These are phyloP conservation scores for Aureobasidium sp. DNA, from an alignment of 2,329 filamentous ascomycete genomes.

Conservation along the genomic window DNA sequence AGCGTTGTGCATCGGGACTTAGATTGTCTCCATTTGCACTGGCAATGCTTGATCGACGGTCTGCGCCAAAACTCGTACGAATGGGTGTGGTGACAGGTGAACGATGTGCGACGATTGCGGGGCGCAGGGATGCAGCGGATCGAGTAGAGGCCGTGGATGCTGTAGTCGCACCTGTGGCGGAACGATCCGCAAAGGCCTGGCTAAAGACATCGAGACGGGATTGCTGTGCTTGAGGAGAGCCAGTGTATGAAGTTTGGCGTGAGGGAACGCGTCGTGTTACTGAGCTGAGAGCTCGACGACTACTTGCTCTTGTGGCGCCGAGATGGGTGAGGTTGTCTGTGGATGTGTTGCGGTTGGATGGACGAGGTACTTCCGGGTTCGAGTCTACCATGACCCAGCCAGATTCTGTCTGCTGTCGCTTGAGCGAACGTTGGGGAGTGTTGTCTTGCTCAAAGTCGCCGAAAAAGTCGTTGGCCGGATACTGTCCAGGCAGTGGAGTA, in stretches of 20 bases:
- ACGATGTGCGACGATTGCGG: neutral
- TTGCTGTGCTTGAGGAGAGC: constrained; percentile 28
- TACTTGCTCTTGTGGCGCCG: constrained; percentile 24
- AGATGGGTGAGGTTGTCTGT: neutral
- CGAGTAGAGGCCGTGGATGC: neutral
- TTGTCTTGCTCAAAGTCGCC: constrained; percentile 36
- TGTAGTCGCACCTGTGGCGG: neutral
- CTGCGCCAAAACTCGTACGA: neutral
- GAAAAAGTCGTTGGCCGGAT: constrained; percentile 43
- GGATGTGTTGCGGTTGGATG: constrained; percentile 8
- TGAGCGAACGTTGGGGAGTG: constrained; percentile 37
- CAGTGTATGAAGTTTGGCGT: constrained; percentile 19
- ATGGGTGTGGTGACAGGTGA: neutral
- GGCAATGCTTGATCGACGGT: neutral
- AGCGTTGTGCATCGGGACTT: constrained; percentile 60
- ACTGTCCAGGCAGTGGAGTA: constrained; percentile 47
- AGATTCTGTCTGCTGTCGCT: constrained; percentile 40
- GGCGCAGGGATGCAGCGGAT: neutral
- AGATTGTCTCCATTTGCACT: constrained; percentile 21
- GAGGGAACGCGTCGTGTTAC: constrained; percentile 32
- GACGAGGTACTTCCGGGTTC: neutral
- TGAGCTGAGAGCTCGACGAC: constrained; percentile 36
- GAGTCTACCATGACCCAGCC: constrained; percentile 42
- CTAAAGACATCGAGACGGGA: constrained; percentile 1
- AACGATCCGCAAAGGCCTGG: neutral